A percentile compares a stretch with the other conserved stretches of the same genome.
Evolutionary conservation across 495 filamentous ascomycete species (phyloP).

Genomic region (Thermothielavioides terrestris): DNA sequence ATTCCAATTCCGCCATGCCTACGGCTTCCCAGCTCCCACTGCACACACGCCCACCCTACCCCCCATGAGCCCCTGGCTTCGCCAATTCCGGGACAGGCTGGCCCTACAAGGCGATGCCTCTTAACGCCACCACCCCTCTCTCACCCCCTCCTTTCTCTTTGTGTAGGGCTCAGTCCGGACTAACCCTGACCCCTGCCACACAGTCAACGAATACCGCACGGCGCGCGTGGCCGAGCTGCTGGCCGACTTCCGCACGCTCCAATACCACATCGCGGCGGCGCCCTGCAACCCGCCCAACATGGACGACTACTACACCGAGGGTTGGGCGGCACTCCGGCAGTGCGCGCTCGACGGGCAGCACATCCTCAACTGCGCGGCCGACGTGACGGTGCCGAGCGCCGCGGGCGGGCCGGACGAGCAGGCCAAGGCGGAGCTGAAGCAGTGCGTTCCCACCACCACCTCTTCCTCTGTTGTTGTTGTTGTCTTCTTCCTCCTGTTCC

Average conservation of each 20-base stretch:
- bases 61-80: neutral
- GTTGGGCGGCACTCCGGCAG: constrained; percentile 67
- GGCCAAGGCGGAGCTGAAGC: constrained; percentile 63
- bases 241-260: constrained; percentile 73
- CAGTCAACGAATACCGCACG: constrained; percentile 80
- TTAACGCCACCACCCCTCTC: neutral
- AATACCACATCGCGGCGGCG: constrained; percentile 68
- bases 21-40: neutral
- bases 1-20: constrained; percentile 1
- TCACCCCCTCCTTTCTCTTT: neutral
- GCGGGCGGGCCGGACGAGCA: constrained; percentile 55
- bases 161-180: constrained; percentile 4
- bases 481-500: neutral
- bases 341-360: constrained; percentile 66
- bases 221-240: constrained; percentile 76
- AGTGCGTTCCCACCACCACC: constrained; percentile 41
- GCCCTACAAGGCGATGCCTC: neutral
- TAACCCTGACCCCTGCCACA: constrained; percentile 17
- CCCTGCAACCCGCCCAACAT: constrained; percentile 47
- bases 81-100: neutral
- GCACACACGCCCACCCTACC: neutral
- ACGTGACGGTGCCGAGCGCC: constrained; percentile 54
- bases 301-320: constrained; percentile 71
- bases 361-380: constrained; percentile 54
- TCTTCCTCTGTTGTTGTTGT: neutral